These are phyloP conservation scores for Nakaseomyces uthaithaninus DNA, from an alignment of 1,139 yeast genomes.

Conservation along the genomic window DNA sequence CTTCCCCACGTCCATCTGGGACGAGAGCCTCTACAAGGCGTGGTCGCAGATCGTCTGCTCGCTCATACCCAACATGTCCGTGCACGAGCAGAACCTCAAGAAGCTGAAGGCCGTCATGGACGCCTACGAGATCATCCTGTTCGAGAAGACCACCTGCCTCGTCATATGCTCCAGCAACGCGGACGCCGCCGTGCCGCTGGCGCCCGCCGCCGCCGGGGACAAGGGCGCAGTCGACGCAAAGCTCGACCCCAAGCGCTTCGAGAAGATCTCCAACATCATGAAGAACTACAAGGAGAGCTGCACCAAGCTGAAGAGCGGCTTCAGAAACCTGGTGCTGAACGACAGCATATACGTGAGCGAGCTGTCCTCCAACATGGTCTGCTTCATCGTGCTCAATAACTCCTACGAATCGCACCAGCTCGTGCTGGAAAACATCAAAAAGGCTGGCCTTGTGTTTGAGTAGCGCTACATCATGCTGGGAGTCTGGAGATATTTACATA, in stretches of 20 bases:
- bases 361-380: conserved; percentile 36
- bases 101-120: conserved; percentile 69
- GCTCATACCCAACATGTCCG: conserved; percentile 80
- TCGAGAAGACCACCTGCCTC: conserved; percentile 88
- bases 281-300: conserved; percentile 93
- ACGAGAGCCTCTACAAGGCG: conserved; percentile 89
- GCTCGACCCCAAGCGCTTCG: conserved; percentile 83
- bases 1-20: conserved; percentile 96
- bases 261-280: conserved; percentile 86
- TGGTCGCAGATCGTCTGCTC: conserved; percentile 97
- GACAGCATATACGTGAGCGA: conserved; percentile 51
- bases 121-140: conserved; percentile 84
- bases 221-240: conserved; percentile 21
- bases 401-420: conserved; percentile 30
- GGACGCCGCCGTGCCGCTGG: background rate
- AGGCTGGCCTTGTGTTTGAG: conserved; percentile 34
- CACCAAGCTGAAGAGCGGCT: conserved; percentile 68
- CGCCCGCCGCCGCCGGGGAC: conserved; percentile 25
- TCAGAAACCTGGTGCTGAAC: conserved; percentile 65
- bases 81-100: conserved; percentile 67
- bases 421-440: conserved; percentile 34
- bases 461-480: conserved; percentile 9
- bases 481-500: background rate
- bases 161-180: conserved; percentile 66
- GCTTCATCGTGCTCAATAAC: conserved; percentile 34